These are phyloP conservation scores for Solioccasus polychromus DNA, from an alignment of 768 basidiomycete genomes.

Conservation along the genomic window DNA sequence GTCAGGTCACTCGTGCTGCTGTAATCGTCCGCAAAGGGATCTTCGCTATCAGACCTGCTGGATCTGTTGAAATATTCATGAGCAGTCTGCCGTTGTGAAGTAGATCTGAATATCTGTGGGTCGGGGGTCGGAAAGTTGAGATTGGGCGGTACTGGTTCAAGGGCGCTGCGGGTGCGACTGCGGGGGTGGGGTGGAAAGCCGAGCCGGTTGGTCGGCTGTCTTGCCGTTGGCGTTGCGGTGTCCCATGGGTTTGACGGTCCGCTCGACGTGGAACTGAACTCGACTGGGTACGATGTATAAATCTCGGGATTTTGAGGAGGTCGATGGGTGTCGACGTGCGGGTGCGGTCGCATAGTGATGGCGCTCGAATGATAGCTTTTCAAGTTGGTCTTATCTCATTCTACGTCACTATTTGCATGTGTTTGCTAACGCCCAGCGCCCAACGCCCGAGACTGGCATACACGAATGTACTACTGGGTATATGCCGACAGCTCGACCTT, in stretches of 20 bases:
- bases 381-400: constrained; percentile 17
- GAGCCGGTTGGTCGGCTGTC: constrained; percentile 20
- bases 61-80: constrained; percentile 35
- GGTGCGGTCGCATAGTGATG: constrained; percentile 32
- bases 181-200: constrained; percentile 25
- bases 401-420: constrained; percentile 20
- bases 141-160: constrained; percentile 24
- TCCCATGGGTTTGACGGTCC: constrained; percentile 36
- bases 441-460: not conserved
- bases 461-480: constrained; percentile 15
- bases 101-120: constrained; percentile 47
- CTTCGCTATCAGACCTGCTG: constrained; percentile 39
- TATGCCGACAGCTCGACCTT: constrained; percentile 65
- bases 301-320: constrained; percentile 28
- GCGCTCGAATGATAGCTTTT: constrained; percentile 24
- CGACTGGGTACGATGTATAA: constrained; percentile 32
- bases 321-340: constrained; percentile 37
- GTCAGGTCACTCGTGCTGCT: constrained; percentile 19
- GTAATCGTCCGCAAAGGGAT: constrained; percentile 12
- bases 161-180: constrained; percentile 39
- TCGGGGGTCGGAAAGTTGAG: constrained; percentile 46
- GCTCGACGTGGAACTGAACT: constrained; percentile 23
- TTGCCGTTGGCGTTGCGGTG: constrained; percentile 25
- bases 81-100: constrained; percentile 35
- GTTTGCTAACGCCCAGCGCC: constrained; percentile 5